Conservation (phyloP, 2,329 filamentous ascomycete species). For the Penicillium sp. region DNA sequence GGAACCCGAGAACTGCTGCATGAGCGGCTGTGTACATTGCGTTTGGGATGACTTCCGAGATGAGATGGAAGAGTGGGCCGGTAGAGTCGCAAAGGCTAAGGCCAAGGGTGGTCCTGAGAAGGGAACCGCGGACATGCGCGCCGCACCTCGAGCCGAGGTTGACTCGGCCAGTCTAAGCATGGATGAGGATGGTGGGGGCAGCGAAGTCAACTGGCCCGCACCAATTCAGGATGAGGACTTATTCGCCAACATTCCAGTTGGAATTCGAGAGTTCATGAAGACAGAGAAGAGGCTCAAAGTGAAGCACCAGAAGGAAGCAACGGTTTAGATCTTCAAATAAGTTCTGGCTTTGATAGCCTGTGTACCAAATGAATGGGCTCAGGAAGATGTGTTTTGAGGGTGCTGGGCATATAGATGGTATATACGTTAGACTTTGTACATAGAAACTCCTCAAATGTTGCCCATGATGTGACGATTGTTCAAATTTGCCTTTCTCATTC, state of each 20-base stretch:
- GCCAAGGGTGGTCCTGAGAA: slow-evolving; percentile 31
- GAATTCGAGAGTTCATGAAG: slow-evolving; percentile 96
- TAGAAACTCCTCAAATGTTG: not conserved
- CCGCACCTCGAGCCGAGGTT: slow-evolving; percentile 42
- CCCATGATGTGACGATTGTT: not conserved
- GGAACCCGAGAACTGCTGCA: slow-evolving; percentile 98
- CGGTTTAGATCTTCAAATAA: slow-evolving; percentile 12
- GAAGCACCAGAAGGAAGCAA: slow-evolving; percentile 61
- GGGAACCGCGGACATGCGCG: slow-evolving; percentile 31
- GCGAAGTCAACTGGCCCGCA: slow-evolving; percentile 65
- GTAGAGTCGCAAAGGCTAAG: slow-evolving; percentile 63
- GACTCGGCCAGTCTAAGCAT: slow-evolving; percentile 60
- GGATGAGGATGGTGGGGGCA: slow-evolving; percentile 80
- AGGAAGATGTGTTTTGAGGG: not conserved
- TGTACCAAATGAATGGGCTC: slow-evolving; percentile 2
- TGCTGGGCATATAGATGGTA: slow-evolving; percentile 16
- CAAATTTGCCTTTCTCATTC: not conserved
- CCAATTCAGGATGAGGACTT: slow-evolving; percentile 57
- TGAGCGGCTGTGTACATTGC: slow-evolving; percentile 97
- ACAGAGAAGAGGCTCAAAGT: slow-evolving; percentile 87
- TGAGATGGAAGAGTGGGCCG: slow-evolving; percentile 86
- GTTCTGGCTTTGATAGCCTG: slow-evolving; percentile 12
- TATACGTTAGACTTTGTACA: slow-evolving; percentile 8
- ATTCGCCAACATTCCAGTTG: slow-evolving; percentile 81
- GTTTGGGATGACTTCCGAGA: slow-evolving; percentile 93